A percentile compares a stretch with the other conserved stretches of the same genome.
These are phyloP conservation scores for Dothistroma pini DNA, from an alignment of 2,329 filamentous ascomycete species.

Conservation along the genomic window DNA sequence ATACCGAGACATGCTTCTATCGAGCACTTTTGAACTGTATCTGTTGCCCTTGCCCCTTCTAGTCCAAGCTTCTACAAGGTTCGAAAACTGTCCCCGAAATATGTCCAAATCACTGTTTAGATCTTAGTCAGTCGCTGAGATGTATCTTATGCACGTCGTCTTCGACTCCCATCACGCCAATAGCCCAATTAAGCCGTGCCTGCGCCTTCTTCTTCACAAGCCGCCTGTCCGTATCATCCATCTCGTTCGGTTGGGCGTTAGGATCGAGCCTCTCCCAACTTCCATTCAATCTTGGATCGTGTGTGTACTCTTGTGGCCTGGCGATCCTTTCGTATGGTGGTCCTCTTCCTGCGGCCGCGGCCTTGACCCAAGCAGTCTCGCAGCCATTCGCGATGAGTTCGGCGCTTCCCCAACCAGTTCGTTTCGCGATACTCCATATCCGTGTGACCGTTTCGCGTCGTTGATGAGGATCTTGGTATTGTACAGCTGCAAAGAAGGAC, in stretches of 20 bases:
- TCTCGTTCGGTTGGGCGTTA: slow-evolving; percentile 24
- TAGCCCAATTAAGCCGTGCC: slow-evolving; percentile 67
- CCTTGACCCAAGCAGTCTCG: slow-evolving; percentile 77
- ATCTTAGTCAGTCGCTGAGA: slow-evolving; percentile 6
- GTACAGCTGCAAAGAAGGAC: slow-evolving; percentile 80
- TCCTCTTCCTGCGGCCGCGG: slow-evolving; percentile 67
- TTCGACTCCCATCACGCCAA: slow-evolving; percentile 75
- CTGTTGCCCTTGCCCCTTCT: not conserved
- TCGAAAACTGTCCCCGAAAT: not conserved
- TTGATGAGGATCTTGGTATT: slow-evolving; percentile 69
- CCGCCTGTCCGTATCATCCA: slow-evolving; percentile 42
- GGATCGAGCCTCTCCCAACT: slow-evolving; percentile 31
- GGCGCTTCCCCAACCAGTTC: slow-evolving; percentile 86
- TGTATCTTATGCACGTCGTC: slow-evolving; percentile 55
- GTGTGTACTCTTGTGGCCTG: slow-evolving; percentile 24
- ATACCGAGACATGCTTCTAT: not conserved
- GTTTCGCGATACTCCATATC: slow-evolving; percentile 68
- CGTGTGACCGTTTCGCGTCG: slow-evolving; percentile 73
- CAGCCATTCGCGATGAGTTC: slow-evolving; percentile 77
- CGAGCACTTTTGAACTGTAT: not conserved
- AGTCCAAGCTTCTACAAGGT: not conserved
- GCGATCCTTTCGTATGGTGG: slow-evolving; percentile 62
- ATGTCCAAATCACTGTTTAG: not conserved
- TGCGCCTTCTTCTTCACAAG: slow-evolving; percentile 60
- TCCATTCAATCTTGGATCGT: slow-evolving; percentile 33